Evolutionary conservation across 805 yeast genomes (phyloP), one percentile per base, ranked within the genome.

Genomic region (Cyberlindnera sargentensis): DNA sequence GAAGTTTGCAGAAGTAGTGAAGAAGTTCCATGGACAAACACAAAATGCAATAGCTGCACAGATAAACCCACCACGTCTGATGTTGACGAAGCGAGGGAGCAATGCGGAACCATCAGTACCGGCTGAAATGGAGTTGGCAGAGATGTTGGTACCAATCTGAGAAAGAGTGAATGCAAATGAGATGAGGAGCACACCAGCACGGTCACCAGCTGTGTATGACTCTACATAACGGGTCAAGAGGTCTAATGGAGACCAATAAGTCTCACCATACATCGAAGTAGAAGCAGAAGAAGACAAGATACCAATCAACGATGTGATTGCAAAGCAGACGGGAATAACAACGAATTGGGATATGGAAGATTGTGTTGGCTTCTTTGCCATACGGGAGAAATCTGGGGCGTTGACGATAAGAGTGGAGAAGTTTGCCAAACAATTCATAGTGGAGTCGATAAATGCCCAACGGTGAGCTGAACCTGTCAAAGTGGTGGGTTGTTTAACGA

Each of bases 331-430:
- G 31, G 96, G 95, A 47, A 89, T 78, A 3, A 91, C 72, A 36
- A 83, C 56, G 39, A 71, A 57, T 62, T 81, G 88, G 3, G 87
- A 75, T 63, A 72, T 67, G 15, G 70, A 54, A 2, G 82, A 71
- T 24, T 76, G 65, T 36, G 56, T 60, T 38, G 73, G 70, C 28
- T 77, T 80, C 49, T 72, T 74, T 8, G 95, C 84, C 64, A 87
- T 83, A 63, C 96, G 77, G 23, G 95, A 74, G 63, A 88, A 88
- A 70, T 88, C 96, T 2, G 96, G 95, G 9, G 95, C 86, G 64
- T 88, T 88, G 46, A 84, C 75, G 58, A 89, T 84, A 57, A 88
- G 71, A 8, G 96, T 84, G 4, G 95, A 93, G 57, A 88, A 88
- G 65, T 87, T 88, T 27, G 95, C 87, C 49, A 88, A 67, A 33